A percentile compares a stretch with the other conserved stretches of the same genome.
Conservation (phyloP, 2,329 filamentous ascomycete genomes). For the Periconia digitata region DNA sequence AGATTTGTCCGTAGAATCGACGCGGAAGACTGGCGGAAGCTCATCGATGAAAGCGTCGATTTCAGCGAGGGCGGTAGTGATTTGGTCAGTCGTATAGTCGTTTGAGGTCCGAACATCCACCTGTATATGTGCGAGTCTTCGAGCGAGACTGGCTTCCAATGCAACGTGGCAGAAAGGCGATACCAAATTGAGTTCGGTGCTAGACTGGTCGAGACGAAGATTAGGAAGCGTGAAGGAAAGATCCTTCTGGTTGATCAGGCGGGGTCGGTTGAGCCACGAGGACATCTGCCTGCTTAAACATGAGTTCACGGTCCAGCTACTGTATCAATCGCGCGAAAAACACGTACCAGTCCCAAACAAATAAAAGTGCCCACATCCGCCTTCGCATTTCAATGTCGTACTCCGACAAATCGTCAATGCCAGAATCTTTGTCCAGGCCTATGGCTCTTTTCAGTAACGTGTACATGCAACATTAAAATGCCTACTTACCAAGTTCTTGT, state of each 20-base stretch:
- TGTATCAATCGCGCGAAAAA: not conserved
- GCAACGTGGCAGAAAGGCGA: constrained; percentile 50
- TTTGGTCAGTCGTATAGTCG: constrained; percentile 23
- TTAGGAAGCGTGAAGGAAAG: constrained; percentile 46
- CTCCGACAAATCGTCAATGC: constrained; percentile 42
- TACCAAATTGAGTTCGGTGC: constrained; percentile 38
- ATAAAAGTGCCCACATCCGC: constrained; percentile 51
- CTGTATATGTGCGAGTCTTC: constrained; percentile 28
- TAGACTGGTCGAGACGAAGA: constrained; percentile 41
- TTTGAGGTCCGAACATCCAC: constrained; percentile 18
- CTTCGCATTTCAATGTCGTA: constrained; percentile 53
- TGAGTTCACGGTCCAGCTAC: no score
- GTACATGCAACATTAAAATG: no score
- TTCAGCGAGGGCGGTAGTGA: constrained; percentile 32
- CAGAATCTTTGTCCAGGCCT: constrained; percentile 46
- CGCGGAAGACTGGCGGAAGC: constrained; percentile 47
- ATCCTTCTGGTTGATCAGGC: constrained; percentile 47
- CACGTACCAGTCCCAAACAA: constrained; percentile 52
- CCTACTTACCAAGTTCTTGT: constrained; percentile 52
- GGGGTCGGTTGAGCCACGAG: constrained; percentile 47
- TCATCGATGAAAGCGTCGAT: constrained; percentile 48
- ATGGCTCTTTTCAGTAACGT: not conserved
- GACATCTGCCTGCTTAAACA: constrained; percentile 43
- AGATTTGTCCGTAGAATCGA: constrained; percentile 46
- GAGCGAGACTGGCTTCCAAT: constrained; percentile 44